A percentile compares a stretch with the other conserved stretches of the same genome.
phyloP scores from a whole-genome alignment of 176 grass and related monocot species.

The Rhipidocladum racemiflorum region DNA sequence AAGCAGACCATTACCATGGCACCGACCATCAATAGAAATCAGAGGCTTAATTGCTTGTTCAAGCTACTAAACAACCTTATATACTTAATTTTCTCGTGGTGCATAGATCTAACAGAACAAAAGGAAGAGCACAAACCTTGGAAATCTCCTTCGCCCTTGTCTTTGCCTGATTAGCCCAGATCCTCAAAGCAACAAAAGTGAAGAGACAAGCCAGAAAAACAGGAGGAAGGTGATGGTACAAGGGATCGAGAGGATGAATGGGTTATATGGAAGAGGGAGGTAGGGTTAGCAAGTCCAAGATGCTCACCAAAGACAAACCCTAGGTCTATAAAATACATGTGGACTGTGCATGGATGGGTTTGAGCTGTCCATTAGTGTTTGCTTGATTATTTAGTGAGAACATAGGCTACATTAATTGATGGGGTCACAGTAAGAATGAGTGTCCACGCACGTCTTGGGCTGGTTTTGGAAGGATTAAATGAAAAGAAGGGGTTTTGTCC shows the following conservation, averaged over 20 bases:
- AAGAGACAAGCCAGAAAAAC: constrained; percentile 66
- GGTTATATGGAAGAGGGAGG: constrained; percentile 40
- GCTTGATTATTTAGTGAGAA: constrained; percentile 41
- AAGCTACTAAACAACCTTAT: constrained; percentile 19
- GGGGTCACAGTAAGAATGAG: constrained; percentile 36
- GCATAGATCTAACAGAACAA: constrained; percentile 25
- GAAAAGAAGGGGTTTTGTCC: constrained; percentile 57
- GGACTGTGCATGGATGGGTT: constrained; percentile 34
- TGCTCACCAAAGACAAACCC: constrained; percentile 45
- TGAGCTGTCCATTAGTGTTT: constrained; percentile 58
- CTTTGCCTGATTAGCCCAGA: constrained; percentile 27
- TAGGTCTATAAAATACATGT: constrained; percentile 32
- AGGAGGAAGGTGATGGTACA: constrained; percentile 30
- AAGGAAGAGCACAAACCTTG: constrained; percentile 57
- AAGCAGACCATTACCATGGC: background rate
- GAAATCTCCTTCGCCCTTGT: constrained; percentile 34
- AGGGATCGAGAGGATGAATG: constrained; percentile 20
- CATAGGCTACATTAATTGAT: constrained; percentile 49
- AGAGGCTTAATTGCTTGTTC: background rate
- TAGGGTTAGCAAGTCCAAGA: constrained; percentile 48
- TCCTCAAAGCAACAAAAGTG: constrained; percentile 30
- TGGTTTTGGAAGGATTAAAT: constrained; percentile 49
- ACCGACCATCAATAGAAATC: background rate
- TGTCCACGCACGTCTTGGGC: constrained; percentile 48
- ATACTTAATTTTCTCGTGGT: constrained; percentile 35